Evolutionary conservation across 2,329 filamentous ascomycete species (phyloP), one percentile per base, ranked within the genome.

Genomic region (Phoma sp.): DNA sequence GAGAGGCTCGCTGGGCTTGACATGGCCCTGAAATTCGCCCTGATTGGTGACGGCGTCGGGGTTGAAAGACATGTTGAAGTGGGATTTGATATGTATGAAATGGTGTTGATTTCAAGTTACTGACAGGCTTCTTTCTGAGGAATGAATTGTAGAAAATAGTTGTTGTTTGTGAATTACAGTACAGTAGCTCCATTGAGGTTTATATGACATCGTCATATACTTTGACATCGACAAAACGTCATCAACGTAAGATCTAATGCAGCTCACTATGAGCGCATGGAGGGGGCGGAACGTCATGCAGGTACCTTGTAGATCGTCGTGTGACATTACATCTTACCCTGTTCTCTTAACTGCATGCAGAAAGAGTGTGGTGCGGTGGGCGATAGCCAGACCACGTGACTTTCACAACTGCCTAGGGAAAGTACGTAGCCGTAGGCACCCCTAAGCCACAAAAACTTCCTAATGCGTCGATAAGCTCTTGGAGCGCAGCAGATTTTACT

Each of bases 21-120:
- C 76, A 22, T 76, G 77, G 57, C 80, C 79, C 60, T 77, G 74
- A 70, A 89, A 86, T 65, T 85, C 78, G 65, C 83, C 79, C 44
- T 76, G 73, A 59, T 80, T 78, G 62, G 74, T 77, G 55, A 86
- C 73, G 25, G 84, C 79, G 23, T 86, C 78, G 38, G 80, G 68
- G 70, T 86, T 86, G 45, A 61, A 59, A 49, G 62, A 68, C 60
- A 76, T 74, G 44, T 76, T 79, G 77, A n/a, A 24, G 9, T 29
- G 36, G 32, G 25, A 24, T 2, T 11, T 3, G 18, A 9, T 25
- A 2, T 32, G n/a, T 22, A 5, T 18, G 7, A 10, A 22, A 45
- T 18, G 18, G 18, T 18, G 18, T 18, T 18, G 18, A 18, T 18
- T 18, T 18, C 18, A 18, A 18, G 18, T 18, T 18, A 18, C 18